phyloP scores from a whole-genome alignment of 2,329 filamentous ascomycete species.

The Cladosporium cucumerinum region DNA sequence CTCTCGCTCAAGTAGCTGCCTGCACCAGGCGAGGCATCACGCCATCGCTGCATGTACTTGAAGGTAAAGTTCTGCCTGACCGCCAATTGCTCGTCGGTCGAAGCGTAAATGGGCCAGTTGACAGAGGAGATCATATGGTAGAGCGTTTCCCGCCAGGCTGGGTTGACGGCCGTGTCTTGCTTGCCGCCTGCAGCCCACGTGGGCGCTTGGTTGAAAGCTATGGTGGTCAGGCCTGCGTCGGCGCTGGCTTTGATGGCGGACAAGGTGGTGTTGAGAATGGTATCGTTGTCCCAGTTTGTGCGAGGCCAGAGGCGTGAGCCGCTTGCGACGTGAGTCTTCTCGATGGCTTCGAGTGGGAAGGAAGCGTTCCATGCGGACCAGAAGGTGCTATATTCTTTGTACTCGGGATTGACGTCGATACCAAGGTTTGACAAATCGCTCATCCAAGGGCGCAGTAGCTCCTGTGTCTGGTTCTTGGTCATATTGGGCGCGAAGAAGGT shows the following conservation, averaged over 20 bases:
- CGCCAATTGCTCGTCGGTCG: not conserved
- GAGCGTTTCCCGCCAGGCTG: conserved; percentile 16
- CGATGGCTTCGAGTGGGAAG: conserved; percentile 17
- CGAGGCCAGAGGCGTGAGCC: conserved; percentile 17
- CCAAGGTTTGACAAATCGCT: conserved; percentile 4
- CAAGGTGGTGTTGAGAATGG: conserved; percentile 14
- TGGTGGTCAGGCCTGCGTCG: conserved; percentile 14
- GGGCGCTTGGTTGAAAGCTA: conserved; percentile 18
- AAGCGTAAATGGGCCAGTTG: not conserved
- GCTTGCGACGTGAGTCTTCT: conserved; percentile 10
- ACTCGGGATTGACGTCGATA: conserved; percentile 3
- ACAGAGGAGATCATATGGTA: conserved; percentile 15
- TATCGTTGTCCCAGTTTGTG: conserved; percentile 15
- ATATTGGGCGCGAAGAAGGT: conserved; percentile 31
- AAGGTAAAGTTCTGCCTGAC: conserved; percentile 15
- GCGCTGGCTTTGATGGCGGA: conserved; percentile 3
- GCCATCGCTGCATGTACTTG: conserved; percentile 23
- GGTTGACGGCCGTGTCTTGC: conserved; percentile 18
- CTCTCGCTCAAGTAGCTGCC: conserved; percentile 49
- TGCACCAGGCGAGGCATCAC: conserved; percentile 41
- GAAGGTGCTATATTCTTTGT: conserved; percentile 13
- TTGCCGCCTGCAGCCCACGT: not conserved
- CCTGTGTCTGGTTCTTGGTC: conserved; percentile 7
- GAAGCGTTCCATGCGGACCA: conserved; percentile 19
- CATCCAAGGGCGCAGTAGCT: conserved; percentile 24